A percentile compares a stretch with the other conserved stretches of the same genome.
Evolutionary conservation across 495 filamentous ascomycete genomes (phyloP).

Genomic region (Penicillium psychrofluorescens): DNA sequence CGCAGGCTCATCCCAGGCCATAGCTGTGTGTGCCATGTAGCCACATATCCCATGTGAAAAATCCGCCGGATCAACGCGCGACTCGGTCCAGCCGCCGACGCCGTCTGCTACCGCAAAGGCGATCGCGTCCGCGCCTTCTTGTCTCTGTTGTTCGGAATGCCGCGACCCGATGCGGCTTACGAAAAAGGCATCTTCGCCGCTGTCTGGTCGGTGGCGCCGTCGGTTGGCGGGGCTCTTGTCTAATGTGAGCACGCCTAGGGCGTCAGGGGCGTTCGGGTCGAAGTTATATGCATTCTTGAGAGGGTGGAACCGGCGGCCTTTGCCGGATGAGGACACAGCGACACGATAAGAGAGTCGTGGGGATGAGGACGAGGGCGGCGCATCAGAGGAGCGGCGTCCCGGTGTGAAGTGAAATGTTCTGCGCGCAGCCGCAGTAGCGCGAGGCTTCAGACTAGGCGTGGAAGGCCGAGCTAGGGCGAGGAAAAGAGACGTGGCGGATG

Average conservation of each 20-base stretch:
- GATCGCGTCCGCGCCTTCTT: constrained; percentile 37
- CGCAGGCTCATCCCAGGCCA: constrained; percentile 33
- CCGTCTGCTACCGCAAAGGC: constrained; percentile 91
- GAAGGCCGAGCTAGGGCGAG: constrained; percentile 8
- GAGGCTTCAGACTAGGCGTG: not conserved
- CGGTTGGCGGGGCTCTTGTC: constrained; percentile 22
- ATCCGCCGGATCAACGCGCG: constrained; percentile 84
- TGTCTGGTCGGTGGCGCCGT: constrained; percentile 52
- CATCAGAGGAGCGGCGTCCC: not conserved
- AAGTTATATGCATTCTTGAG: constrained; percentile 67
- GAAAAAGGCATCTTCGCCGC: constrained; percentile 96
- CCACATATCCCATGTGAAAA: constrained; percentile 94
- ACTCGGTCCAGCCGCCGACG: constrained; percentile 90
- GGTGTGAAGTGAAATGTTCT: constrained; percentile 26
- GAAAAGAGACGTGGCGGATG: constrained; percentile 1
- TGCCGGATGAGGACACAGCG: constrained; percentile 61
- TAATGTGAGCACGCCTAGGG: constrained; percentile 38
- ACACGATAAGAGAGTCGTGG: constrained; percentile 39
- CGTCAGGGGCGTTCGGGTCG: constrained; percentile 51
- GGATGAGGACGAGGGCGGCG: constrained; percentile 8
- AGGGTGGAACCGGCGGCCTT: constrained; percentile 67
- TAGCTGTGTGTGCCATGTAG: constrained; percentile 73
- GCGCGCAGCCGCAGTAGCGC: constrained; percentile 3
- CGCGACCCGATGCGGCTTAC: constrained; percentile 59
- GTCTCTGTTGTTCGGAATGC: constrained; percentile 3